Evolutionary conservation across 75 land plant genomes (phyloP).

Genomic region (Ceratopteris richardii): DNA sequence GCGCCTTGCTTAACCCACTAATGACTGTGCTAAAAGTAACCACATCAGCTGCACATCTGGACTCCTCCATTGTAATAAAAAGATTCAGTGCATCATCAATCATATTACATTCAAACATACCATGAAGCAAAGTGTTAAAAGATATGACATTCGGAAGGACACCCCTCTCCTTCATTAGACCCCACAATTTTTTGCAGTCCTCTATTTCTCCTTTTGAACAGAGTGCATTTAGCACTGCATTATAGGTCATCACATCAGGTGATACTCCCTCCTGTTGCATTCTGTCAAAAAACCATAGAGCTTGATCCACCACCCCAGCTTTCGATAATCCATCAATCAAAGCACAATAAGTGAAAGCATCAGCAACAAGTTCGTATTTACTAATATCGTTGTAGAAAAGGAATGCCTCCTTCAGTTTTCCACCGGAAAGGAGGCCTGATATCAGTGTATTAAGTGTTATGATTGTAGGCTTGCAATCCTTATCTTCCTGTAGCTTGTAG

Average conservation of each 20-base stretch:
- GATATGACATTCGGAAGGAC: conserved; percentile 38
- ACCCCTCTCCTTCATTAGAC: conserved; percentile 3
- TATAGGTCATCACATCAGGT: conserved; percentile 44
- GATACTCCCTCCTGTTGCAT: conserved; percentile 37
- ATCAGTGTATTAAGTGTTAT: conserved; percentile 66
- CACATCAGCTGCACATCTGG: conserved; percentile 58
- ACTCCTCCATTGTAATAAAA: conserved; percentile 43
- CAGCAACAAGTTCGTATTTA: conserved; percentile 3
- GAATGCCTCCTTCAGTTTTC: conserved; percentile 29
- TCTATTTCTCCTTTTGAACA: conserved; percentile 33
- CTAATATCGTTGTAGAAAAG: not conserved
- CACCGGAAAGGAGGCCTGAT: conserved; percentile 48
- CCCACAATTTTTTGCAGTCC: conserved; percentile 3
- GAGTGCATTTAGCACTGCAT: conserved; percentile 48
- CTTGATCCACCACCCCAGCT: conserved; percentile 39
- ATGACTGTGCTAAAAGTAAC: conserved; percentile 57
- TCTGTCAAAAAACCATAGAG: conserved; percentile 41
- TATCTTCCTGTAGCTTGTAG: conserved; percentile 44
- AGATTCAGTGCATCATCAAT: conserved; percentile 31
- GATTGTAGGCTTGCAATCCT: conserved; percentile 47
- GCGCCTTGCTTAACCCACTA: conserved; percentile 41
- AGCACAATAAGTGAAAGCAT: conserved; percentile 43
- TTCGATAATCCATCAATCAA: conserved; percentile 65
- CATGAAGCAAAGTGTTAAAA: conserved; percentile 61
- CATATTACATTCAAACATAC: conserved; percentile 35